phyloP scores from a whole-genome alignment of 208 protist genomes.

The Entamoeba histolytica region DNA sequence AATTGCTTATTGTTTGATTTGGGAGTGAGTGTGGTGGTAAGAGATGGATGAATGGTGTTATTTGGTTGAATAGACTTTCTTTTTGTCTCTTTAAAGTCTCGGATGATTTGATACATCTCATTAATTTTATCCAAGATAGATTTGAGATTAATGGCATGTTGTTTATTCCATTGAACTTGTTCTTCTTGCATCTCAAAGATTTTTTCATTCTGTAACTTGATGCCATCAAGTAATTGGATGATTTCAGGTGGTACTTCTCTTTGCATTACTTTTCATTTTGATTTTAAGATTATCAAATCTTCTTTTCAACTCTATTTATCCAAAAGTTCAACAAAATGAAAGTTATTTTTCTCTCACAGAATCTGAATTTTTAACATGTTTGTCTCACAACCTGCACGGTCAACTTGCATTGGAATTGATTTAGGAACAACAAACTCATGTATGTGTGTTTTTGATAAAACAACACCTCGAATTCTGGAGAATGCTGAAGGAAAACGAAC shows the following conservation, averaged over 20 bases:
- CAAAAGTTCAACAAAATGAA: background rate
- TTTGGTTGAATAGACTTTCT: background rate
- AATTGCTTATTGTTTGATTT: background rate
- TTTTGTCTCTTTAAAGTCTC: background rate
- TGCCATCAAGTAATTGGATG: background rate
- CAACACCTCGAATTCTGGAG: slow-evolving; percentile 31
- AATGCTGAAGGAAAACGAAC: slow-evolving; percentile 54
- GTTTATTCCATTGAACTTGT: background rate
- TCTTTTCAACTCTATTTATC: no score
- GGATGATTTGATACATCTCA: background rate
- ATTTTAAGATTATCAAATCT: no score
- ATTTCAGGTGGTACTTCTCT: background rate
- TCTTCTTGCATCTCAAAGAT: background rate
- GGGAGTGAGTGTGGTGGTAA: no score
- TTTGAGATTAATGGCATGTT: background rate
- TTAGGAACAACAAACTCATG: slow-evolving; percentile 59
- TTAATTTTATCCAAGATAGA: background rate
- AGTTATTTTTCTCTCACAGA: background rate
- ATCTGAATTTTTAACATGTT: background rate
- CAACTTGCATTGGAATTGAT: slow-evolving; percentile 45
- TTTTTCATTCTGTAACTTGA: background rate
- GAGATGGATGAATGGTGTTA: no score
- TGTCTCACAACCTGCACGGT: background rate
- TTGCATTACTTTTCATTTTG: no score
- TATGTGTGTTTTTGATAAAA: slow-evolving; percentile 46